phyloP scores from a whole-genome alignment of 2,329 filamentous ascomycete species.

The Ophiognomonia clavigignenti-juglandacearum region DNA sequence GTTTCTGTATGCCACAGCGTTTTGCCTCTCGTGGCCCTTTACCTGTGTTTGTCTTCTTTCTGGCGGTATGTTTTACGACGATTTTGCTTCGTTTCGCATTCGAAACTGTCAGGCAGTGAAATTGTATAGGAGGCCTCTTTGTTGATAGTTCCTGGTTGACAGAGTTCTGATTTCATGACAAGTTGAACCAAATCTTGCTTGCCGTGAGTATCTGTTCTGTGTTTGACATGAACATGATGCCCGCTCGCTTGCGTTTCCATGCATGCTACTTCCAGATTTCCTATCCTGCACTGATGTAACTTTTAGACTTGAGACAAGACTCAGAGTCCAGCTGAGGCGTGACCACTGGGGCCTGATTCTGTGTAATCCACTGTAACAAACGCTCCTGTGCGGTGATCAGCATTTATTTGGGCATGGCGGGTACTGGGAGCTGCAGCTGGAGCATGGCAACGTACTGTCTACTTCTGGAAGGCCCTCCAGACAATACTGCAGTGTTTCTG shows the following conservation, averaged over 20 bases:
- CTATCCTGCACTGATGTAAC: background rate
- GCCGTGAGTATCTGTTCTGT: background rate
- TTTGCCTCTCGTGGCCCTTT: no score
- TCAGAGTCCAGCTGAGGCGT: slow-evolving; percentile 23
- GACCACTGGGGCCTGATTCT: slow-evolving; percentile 46
- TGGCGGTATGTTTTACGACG: no score
- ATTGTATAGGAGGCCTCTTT: no score
- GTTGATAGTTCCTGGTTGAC: no score
- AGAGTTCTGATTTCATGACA: no score
- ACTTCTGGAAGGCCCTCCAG: slow-evolving; percentile 41
- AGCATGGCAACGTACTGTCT: slow-evolving; percentile 21
- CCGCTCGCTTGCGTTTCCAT: background rate
- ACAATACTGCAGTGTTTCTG: slow-evolving; percentile 61
- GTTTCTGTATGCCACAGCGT: no score
- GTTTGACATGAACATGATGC: background rate
- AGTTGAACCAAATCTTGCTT: no score
- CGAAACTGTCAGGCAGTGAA: no score
- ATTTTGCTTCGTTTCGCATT: no score
- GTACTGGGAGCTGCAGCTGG: background rate
- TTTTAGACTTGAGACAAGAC: background rate
- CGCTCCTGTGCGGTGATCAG: slow-evolving; percentile 17
- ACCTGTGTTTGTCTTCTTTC: no score
- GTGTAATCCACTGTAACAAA: slow-evolving; percentile 46
- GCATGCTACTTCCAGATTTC: background rate
- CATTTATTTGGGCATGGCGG: no score